These are phyloP conservation scores for Agroathelia rolfsii DNA, from an alignment of 1,284 basidiomycete species.

Conservation along the genomic window DNA sequence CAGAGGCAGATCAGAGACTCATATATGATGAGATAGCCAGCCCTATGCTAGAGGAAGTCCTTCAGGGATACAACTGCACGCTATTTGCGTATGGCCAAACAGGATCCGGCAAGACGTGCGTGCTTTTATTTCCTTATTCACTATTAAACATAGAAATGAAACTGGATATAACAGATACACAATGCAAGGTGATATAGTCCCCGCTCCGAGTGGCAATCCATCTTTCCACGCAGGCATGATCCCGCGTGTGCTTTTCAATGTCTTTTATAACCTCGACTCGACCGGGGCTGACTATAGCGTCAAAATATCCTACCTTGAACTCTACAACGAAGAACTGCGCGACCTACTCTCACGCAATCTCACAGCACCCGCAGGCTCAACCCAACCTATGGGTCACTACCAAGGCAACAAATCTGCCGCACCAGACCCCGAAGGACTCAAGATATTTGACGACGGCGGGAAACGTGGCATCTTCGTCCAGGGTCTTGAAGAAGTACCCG, in stretches of 20 bases:
- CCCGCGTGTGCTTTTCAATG: conserved; percentile 85
- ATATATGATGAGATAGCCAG: conserved; percentile 91
- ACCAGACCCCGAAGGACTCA: conserved; percentile 47
- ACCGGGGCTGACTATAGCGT: conserved; percentile 81
- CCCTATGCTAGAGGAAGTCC: conserved; percentile 88
- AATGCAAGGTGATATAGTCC: conserved; percentile 86
- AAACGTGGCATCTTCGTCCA: conserved; percentile 90
- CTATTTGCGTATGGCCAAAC: conserved; percentile 99
- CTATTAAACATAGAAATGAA: conserved; percentile 7
- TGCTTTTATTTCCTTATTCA: conserved; percentile 12
- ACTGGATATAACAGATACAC: conserved; percentile 56
- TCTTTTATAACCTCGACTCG: conserved; percentile 84
- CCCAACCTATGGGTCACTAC: conserved; percentile 65
- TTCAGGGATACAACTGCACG: conserved; percentile 96
- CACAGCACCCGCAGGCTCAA: conserved; percentile 45
- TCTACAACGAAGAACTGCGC: conserved; percentile 99
- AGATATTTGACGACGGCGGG: conserved; percentile 87
- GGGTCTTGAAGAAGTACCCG: conserved; percentile 85
- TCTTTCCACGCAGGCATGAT: conserved; percentile 92
- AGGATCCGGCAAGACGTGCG: conserved; percentile 96
- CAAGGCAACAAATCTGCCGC: conserved; percentile 30
- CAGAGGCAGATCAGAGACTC: conserved; percentile 93
- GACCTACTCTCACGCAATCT: conserved; percentile 79
- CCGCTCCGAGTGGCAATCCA: conserved; percentile 81
- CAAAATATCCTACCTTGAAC: conserved; percentile 89